phyloP scores from a whole-genome alignment of 257 asterid species.

The Eucommia ulmoides region DNA sequence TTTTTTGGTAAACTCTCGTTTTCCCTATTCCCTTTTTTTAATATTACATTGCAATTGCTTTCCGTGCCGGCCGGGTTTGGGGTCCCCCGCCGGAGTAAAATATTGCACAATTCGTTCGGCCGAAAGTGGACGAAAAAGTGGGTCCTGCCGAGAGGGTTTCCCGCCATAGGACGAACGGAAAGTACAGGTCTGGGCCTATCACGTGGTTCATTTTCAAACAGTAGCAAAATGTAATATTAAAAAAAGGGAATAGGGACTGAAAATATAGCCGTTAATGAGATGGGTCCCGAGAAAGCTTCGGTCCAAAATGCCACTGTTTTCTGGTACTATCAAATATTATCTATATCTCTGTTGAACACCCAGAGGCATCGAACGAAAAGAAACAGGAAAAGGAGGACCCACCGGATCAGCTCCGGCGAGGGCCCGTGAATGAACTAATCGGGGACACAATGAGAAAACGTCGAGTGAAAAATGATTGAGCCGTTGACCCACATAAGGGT shows the following conservation, averaged over 20 bases:
- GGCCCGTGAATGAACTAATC: no score
- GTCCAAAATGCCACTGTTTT: no score
- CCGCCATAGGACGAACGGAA: constrained; percentile 16
- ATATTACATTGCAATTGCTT: constrained; percentile 1
- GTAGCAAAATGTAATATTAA: background rate
- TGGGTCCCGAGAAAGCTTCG: no score
- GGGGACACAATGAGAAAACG: no score
- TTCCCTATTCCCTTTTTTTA: background rate
- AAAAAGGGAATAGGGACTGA: no score
- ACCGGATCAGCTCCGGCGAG: background rate
- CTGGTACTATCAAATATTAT: no score
- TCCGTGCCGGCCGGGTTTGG: constrained; percentile 18
- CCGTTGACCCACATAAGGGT: no score
- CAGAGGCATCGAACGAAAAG: no score
- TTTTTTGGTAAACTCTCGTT: background rate
- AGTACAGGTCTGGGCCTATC: background rate
- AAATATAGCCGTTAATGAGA: no score
- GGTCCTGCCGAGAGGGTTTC: constrained; percentile 7
- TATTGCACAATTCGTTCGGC: background rate
- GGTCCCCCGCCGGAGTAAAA: constrained; percentile 1
- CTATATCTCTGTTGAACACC: no score
- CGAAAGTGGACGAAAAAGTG: background rate
- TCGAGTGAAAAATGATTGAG: no score
- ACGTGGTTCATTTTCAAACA: background rate
- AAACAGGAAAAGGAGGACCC: background rate